These are phyloP conservation scores for Chaetomium olivaceum DNA, from an alignment of 2,329 filamentous ascomycete species.

Conservation along the genomic window DNA sequence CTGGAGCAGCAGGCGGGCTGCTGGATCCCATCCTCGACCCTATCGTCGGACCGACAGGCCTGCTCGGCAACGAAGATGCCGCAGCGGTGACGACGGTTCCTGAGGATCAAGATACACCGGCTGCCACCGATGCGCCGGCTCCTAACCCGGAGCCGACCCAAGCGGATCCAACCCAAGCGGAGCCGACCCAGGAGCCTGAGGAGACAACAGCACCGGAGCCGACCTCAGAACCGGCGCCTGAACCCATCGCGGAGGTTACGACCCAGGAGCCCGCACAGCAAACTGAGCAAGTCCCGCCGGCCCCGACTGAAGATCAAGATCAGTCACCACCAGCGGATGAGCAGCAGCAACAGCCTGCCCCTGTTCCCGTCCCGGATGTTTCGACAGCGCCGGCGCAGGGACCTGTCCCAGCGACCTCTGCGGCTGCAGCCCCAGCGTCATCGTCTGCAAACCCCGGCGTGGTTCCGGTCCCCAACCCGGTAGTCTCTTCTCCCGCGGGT, in stretches of 20 bases:
- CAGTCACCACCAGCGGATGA: background rate
- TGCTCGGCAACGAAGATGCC: constrained; percentile 6
- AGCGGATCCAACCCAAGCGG: constrained; percentile 1
- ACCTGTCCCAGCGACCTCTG: constrained; percentile 11
- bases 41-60: constrained; percentile 13
- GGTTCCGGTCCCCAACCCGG: background rate
- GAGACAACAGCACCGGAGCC: constrained; percentile 17
- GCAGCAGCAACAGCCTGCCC: constrained; percentile 11
- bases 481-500: background rate
- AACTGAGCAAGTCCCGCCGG: background rate
- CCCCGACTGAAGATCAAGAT: background rate
- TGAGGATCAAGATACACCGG: background rate
- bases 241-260: background rate
- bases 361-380: constrained; percentile 7
- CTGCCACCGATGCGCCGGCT: constrained; percentile 1
- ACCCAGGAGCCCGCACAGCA: background rate
- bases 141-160: constrained; percentile 15
- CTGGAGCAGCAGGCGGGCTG: constrained; percentile 3
- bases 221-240: constrained; percentile 11
- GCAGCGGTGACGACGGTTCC: background rate
- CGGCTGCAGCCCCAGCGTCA: constrained; percentile 2
- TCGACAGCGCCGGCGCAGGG: constrained; percentile 10
- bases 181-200: constrained; percentile 1
- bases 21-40: constrained; percentile 15
- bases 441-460: constrained; percentile 5